Conservation (phyloP, 169 alveolate genomes). For the Plasmodium knowlesi region DNA sequence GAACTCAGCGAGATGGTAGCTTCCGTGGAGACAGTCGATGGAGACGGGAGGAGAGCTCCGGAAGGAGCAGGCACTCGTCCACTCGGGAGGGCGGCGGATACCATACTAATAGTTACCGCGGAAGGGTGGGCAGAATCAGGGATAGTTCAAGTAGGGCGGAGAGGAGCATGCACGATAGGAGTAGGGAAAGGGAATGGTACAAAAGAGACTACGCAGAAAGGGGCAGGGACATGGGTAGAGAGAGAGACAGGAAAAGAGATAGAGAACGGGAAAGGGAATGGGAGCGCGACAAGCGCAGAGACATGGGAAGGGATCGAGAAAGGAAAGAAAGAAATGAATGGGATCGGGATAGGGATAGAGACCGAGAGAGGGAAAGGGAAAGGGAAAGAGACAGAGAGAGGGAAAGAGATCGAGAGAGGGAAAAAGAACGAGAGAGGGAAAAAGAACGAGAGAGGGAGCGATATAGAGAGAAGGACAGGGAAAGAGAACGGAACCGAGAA, state of each 20-base stretch:
- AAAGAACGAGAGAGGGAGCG: background rate
- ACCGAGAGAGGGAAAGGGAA: background rate
- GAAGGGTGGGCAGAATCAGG: background rate
- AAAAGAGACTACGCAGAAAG: background rate
- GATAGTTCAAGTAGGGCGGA: conserved; percentile 3
- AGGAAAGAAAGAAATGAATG: background rate
- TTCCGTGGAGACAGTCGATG: background rate
- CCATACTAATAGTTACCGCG: background rate
- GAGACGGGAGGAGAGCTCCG: conserved; percentile 9
- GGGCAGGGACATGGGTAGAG: background rate
- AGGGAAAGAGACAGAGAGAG: background rate
- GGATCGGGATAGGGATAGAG: background rate
- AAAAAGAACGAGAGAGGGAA: background rate
- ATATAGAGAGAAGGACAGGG: background rate
- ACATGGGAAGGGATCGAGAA: background rate
- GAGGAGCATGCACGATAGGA: background rate
- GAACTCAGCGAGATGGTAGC: background rate
- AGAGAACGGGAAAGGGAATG: background rate
- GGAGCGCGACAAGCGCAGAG: background rate
- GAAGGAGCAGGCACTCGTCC: conserved; percentile 1
- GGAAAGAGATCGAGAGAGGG: background rate
- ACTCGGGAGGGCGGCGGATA: background rate
- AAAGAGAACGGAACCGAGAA: background rate
- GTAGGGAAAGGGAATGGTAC: background rate
- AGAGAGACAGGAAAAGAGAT: background rate